These are phyloP conservation scores for Exophiala bonariae DNA, from an alignment of 2,329 filamentous ascomycete genomes.

Conservation along the genomic window DNA sequence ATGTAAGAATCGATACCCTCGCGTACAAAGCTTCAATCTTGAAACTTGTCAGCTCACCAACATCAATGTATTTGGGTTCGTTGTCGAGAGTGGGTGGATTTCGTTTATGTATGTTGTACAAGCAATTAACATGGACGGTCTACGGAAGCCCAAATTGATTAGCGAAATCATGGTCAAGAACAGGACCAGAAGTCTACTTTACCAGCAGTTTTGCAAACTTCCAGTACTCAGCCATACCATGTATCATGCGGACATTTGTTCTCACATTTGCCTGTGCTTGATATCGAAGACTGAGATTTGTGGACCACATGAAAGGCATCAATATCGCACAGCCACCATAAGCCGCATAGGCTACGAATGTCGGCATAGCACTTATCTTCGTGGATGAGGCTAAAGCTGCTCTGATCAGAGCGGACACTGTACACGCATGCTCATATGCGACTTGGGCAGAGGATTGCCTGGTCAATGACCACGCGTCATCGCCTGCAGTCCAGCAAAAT, in stretches of 20 bases:
- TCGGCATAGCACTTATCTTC: not conserved
- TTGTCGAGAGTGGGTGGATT: not conserved
- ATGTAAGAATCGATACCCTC: not conserved
- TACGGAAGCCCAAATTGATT: not conserved
- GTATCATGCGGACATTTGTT: constrained; percentile 2
- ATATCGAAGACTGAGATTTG: not conserved
- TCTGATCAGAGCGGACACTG: not conserved
- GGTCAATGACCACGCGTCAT: not conserved
- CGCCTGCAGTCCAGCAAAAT: not conserved
- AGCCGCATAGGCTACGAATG: constrained; percentile 2
- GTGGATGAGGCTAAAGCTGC: not conserved
- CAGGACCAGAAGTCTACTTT: not conserved
- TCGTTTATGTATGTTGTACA: not conserved
- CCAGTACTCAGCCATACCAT: constrained; percentile 1
- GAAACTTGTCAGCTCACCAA: not conserved
- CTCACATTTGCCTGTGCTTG: not conserved
- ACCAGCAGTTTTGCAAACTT: constrained; percentile 1
- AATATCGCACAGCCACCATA: constrained; percentile 1
- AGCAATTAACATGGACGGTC: not conserved
- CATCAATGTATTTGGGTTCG: constrained; percentile 1
- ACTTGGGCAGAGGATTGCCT: not conserved
- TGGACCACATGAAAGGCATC: constrained; percentile 2
- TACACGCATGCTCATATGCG: not conserved
- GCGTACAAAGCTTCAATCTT: not conserved
- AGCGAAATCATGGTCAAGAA: not conserved